These are phyloP conservation scores for Trametes elegans DNA, from an alignment of 768 basidiomycete species.

Conservation along the genomic window DNA sequence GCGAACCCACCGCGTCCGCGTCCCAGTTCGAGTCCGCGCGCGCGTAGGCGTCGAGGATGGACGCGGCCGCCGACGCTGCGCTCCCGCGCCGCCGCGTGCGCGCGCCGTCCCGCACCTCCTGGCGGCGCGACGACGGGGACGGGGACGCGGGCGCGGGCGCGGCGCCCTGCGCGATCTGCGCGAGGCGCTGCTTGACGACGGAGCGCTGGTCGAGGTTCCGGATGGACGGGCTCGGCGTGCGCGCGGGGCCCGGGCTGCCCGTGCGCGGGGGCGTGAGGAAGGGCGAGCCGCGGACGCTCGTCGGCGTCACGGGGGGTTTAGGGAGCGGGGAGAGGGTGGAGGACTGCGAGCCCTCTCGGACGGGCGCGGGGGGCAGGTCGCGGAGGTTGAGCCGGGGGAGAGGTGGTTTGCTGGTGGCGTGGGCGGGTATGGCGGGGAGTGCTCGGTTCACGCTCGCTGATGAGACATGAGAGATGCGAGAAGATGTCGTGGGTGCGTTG, in stretches of 20 bases:
- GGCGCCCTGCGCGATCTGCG: slow-evolving; percentile 47
- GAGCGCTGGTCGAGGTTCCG: slow-evolving; percentile 58
- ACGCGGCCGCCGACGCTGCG: not conserved
- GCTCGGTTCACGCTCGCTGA: slow-evolving; percentile 3
- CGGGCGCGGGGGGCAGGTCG: slow-evolving; percentile 7
- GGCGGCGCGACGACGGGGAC: not conserved
- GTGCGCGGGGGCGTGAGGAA: slow-evolving; percentile 24
- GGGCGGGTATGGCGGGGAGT: slow-evolving; percentile 9
- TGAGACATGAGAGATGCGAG: not conserved
- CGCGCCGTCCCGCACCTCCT: slow-evolving; percentile 5
- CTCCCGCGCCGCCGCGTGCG: slow-evolving; percentile 1
- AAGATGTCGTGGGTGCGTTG: not conserved
- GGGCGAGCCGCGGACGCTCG: slow-evolving; percentile 27
- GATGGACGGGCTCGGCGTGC: slow-evolving; percentile 55
- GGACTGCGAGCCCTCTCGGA: not conserved
- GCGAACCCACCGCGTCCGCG: slow-evolving; percentile 6
- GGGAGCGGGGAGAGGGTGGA: slow-evolving; percentile 18
- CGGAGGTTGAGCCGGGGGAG: slow-evolving; percentile 32
- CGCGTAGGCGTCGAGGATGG: slow-evolving; percentile 15
- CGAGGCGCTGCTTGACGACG: slow-evolving; percentile 64
- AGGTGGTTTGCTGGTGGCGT: slow-evolving; percentile 24
- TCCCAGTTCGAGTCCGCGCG: no score
- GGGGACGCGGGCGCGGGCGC: slow-evolving; percentile 20
- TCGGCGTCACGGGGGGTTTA: slow-evolving; percentile 17
- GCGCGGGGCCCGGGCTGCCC: slow-evolving; percentile 29